A percentile compares a stretch with the other conserved stretches of the same genome.
Conservation (phyloP, 2,329 filamentous ascomycete species). For the Epicoccum nigrum region DNA sequence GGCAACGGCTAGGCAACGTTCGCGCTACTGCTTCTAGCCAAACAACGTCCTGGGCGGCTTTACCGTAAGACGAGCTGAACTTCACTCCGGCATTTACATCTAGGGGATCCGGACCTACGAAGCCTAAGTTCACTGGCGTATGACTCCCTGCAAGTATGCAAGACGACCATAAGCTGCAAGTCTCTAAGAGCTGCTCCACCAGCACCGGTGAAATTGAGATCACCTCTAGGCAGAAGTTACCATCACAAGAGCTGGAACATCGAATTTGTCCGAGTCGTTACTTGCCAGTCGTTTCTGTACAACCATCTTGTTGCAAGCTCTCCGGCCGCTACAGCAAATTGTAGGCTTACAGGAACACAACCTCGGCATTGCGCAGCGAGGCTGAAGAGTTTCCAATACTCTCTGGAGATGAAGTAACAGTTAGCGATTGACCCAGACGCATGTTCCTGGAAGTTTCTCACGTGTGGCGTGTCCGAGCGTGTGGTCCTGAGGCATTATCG, state of each 20-base stretch:
- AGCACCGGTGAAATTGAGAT: slow-evolving; percentile 40
- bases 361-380: background rate
- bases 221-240: slow-evolving; percentile 40
- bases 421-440: background rate
- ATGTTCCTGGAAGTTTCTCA: background rate
- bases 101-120: slow-evolving; percentile 19
- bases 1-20: slow-evolving; percentile 39
- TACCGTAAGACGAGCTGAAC: slow-evolving; percentile 38
- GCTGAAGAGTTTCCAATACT: slow-evolving; percentile 1
- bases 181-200: slow-evolving; percentile 31
- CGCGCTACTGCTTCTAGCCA: slow-evolving; percentile 19
- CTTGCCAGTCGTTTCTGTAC: background rate
- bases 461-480: background rate
- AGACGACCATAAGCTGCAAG: slow-evolving; percentile 13
- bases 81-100: slow-evolving; percentile 14
- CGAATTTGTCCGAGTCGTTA: background rate
- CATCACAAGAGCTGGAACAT: slow-evolving; percentile 21
- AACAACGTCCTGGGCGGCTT: slow-evolving; percentile 26
- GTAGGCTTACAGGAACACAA: background rate
- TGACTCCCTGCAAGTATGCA: slow-evolving; percentile 30
- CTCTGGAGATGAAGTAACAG: background rate
- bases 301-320: background rate
- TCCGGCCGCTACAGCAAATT: background rate
- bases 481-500: slow-evolving; percentile 12
- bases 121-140: slow-evolving; percentile 22